These are phyloP conservation scores for Diaporthe amygdali DNA, from an alignment of 2,329 filamentous ascomycete species.

Conservation along the genomic window DNA sequence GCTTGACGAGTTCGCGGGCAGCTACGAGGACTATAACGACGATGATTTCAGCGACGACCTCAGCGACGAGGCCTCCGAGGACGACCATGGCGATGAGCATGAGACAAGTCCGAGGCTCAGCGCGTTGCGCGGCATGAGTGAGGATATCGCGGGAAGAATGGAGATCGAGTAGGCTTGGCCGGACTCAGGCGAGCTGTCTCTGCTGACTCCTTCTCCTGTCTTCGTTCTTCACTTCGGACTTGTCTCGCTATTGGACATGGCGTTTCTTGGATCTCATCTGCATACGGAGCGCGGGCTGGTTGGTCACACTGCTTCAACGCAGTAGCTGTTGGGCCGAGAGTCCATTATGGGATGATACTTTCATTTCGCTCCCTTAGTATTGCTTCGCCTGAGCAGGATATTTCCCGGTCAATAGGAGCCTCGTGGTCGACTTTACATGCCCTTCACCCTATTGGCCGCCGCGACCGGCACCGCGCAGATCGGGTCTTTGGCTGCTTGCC, in stretches of 20 bases:
- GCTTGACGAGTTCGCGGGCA: conserved; percentile 54
- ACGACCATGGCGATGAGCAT: conserved; percentile 41
- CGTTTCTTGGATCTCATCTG: not conserved
- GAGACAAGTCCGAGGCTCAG: conserved; percentile 38
- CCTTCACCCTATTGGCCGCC: not conserved
- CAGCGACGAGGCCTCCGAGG: conserved; percentile 38
- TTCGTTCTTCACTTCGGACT: not conserved
- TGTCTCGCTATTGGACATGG: not conserved
- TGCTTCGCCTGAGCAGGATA: not conserved
- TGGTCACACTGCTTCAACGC: conserved; percentile 21
- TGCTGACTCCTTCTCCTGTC: not conserved
- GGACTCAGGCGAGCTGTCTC: not conserved
- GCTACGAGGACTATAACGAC: conserved; percentile 52
- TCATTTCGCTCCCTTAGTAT: not conserved
- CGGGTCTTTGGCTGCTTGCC: not conserved
- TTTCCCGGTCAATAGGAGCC: not conserved
- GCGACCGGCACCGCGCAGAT: not conserved
- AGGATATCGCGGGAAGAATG: conserved; percentile 67
- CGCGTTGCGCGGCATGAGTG: conserved; percentile 61
- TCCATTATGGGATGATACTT: not conserved
- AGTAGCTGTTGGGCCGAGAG: not conserved
- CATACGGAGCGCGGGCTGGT: not conserved
- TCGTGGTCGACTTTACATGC: not conserved
- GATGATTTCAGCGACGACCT: conserved; percentile 47
- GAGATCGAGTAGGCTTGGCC: conserved; percentile 53